Evolutionary conservation across 2,329 filamentous ascomycete genomes (phyloP), one percentile per base, ranked within the genome.

Genomic region (Akanthomyces lecanii): DNA sequence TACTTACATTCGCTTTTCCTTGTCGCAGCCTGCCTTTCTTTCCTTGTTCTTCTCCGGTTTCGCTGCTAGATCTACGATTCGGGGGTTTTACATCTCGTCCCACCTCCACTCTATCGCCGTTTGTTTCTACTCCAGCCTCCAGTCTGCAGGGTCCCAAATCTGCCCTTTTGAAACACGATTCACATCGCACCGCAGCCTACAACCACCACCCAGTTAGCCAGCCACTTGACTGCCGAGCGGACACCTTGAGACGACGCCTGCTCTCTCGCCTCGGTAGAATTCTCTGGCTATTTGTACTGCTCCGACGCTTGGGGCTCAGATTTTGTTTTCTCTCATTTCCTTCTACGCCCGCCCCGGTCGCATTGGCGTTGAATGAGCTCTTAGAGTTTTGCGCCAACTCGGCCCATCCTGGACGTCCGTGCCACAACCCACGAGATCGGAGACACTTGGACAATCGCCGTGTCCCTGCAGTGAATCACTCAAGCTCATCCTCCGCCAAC

Each of bases 151-250:
- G 47, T 53, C 50, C 28, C 45, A 50, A 61, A 42, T 54, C 48
- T 36, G 28, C 47, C 23, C 30, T 52, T 36, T 61, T 53, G 58
- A 61, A 61, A 61, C 58, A 61, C 58, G 38, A 61, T 61, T 61
- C 58, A 45, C 58, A 61, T 53, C 58, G 57, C 58, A 61, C 48
- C 28, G 30, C 47, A 3, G 28, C 50, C 16, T 38, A 36, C 33
- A 53, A 12, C 50, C 4, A 28, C 18, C 16, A 33, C 18, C 11
- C 38, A 45, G 6, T 28, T 12, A 11, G 21, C 44, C 55, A 38
- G 45, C 44, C 42, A 56, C 53, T 50, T 33, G 11, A 30, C 40
- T 45, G 12, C n/a, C 7, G n/a, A 33, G 44, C 40, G 11, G 23
- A 18, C 36, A 23, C 23, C 36, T 38, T 44, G 36, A 18, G 47